These are phyloP conservation scores for Phlebopus sp. DNA, from an alignment of 1,284 basidiomycete species.

Conservation along the genomic window DNA sequence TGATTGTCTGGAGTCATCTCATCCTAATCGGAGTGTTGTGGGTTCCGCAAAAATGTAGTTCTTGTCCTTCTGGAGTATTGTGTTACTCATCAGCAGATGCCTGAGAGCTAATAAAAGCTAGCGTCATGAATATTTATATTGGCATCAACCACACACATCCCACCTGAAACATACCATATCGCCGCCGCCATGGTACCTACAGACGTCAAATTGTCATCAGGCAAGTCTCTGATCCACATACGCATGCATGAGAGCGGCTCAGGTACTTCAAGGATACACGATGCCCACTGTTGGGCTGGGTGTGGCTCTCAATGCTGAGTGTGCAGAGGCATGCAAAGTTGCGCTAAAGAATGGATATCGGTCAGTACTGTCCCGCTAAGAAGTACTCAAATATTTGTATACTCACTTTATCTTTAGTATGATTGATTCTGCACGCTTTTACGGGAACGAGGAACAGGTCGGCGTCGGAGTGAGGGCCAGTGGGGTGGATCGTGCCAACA, in stretches of 20 bases:
- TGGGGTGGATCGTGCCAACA: constrained; percentile 46
- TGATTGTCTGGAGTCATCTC: too few relatives aligned
- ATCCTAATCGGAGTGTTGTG: too few relatives aligned
- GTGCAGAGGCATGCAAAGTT: constrained; percentile 37
- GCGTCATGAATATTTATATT: not conserved
- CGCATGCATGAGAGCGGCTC: not conserved
- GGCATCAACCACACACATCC: not conserved
- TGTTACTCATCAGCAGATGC: not conserved
- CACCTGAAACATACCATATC: not conserved
- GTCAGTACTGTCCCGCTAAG: constrained; percentile 16
- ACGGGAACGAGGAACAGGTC: constrained; percentile 46
- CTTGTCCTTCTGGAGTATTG: too few relatives aligned
- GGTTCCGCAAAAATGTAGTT: too few relatives aligned
- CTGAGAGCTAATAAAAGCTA: not conserved
- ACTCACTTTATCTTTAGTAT: constrained; percentile 1
- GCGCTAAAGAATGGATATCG: constrained; percentile 48
- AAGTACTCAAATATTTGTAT: constrained; percentile 26
- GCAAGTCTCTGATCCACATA: not conserved
- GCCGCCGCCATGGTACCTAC: constrained; percentile 5
- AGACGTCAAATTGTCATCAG: constrained; percentile 5
- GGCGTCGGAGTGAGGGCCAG: constrained; percentile 58
- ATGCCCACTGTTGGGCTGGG: constrained; percentile 48
- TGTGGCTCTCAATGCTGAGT: constrained; percentile 44
- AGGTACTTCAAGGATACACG: constrained; percentile 1
- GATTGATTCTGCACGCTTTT: constrained; percentile 40